Evolutionary conservation across 306 rosid genomes (phyloP), one percentile per base, ranked within the genome.

Genomic region (Biancaea sappan): DNA sequence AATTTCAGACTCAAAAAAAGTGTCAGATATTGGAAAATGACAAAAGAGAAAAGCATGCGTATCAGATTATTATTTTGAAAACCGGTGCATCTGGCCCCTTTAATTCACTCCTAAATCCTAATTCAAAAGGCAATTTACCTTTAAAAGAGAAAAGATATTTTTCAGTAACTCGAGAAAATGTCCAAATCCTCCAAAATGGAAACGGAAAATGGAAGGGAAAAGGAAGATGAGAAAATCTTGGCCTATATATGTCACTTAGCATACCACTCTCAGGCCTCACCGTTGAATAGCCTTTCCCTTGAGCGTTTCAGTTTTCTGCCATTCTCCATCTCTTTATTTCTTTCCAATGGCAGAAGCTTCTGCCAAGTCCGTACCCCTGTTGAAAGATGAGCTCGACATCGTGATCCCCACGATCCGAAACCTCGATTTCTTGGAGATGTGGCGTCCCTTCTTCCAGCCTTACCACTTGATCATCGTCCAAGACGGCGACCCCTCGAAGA

Each of bases 341-440:
- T 62, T 48, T 19, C 68, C 5, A 37, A 62, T 62, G 68, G 68
- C 48, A 0, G 48, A 19, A 62, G 31, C 48, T 62, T 35, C 68
- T 9, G 29, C 14, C 10, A 62, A 62, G 37, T 11, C 68, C 14
- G 68, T 37, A 1, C 68, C 68, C 22, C 68, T 71, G 28, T 40
- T 76, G 81, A 81, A 81, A 57, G 85, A 81, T 15, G 78, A 81
- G 72, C 71, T 81, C 1, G 85, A 81, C 25, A 81, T 81, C 28
- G 85, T 81, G 57, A 81, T 81, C 53, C 81, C 85, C 52, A 81
- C 81, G 26, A 81, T 81, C 43, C 50, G 81, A 32, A 81, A 81
- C 81, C 81, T 81, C 0, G 85, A 81, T 81, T 76, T 81, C 75
- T 48, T 81, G 74, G 85, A 76, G 78, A 81, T 81, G 85, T 76